Conservation (phyloP, 208 protist species). For the Strigomonas galati region DNA sequence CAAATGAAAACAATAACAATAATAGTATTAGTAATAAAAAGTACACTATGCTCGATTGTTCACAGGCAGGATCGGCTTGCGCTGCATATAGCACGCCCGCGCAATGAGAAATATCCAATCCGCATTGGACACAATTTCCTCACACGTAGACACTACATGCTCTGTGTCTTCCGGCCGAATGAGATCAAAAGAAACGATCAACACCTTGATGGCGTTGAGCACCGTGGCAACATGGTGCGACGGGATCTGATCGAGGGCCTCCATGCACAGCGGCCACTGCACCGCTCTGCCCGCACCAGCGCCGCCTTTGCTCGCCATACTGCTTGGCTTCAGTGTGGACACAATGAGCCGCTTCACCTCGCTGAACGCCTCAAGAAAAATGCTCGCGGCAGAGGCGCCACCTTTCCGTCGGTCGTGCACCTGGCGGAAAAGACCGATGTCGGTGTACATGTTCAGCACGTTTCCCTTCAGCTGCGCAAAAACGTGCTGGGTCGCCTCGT, state of each 20-base stretch:
- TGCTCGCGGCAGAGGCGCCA: slow-evolving; percentile 44
- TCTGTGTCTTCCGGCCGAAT: slow-evolving; percentile 44
- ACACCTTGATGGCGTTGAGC: slow-evolving; percentile 73
- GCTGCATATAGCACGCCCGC: slow-evolving; percentile 61
- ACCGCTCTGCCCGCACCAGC: slow-evolving; percentile 14
- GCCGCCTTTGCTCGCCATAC: slow-evolving; percentile 18
- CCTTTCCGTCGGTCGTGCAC: slow-evolving; percentile 65
- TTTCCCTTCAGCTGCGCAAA: slow-evolving; percentile 84
- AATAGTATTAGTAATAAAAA: slow-evolving; percentile 1
- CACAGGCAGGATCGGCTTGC: slow-evolving; percentile 54
- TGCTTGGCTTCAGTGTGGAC: slow-evolving; percentile 25
- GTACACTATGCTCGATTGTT: slow-evolving; percentile 47
- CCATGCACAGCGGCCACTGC: slow-evolving; percentile 73
- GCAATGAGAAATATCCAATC: slow-evolving; percentile 82
- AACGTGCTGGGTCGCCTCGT: slow-evolving; percentile 68
- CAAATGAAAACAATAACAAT: neutral
- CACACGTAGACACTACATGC: slow-evolving; percentile 39
- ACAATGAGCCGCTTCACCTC: slow-evolving; percentile 78
- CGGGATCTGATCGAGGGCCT: slow-evolving; percentile 66
- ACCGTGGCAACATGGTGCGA: slow-evolving; percentile 68
- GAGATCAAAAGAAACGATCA: slow-evolving; percentile 82
- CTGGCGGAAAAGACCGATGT: slow-evolving; percentile 74
- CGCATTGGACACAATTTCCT: slow-evolving; percentile 81
- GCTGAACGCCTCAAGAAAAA: slow-evolving; percentile 80
- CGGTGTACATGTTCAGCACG: slow-evolving; percentile 85